phyloP scores from a whole-genome alignment of 768 basidiomycete genomes.

The Vararia minispora region DNA sequence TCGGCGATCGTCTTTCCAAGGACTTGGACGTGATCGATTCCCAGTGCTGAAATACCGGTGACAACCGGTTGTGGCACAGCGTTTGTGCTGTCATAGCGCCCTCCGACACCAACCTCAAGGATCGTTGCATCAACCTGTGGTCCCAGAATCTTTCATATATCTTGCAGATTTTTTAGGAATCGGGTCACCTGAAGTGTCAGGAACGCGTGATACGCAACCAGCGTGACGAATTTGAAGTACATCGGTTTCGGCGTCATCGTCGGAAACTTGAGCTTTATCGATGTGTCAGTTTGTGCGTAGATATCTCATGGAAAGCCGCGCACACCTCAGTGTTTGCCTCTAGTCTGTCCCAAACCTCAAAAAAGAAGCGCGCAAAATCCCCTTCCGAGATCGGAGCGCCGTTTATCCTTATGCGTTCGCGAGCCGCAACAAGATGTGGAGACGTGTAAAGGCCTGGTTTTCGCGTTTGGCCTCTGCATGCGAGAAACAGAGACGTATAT shows the following conservation, averaged over 20 bases:
- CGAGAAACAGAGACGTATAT: background rate
- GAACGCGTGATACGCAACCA: conserved; percentile 89
- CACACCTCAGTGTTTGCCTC: conserved; percentile 50
- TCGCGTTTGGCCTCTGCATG: no score
- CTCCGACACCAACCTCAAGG: conserved; percentile 94
- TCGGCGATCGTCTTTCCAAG: conserved; percentile 82
- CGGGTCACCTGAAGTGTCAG: conserved; percentile 52
- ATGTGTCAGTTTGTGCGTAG: background rate
- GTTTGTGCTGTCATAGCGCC: conserved; percentile 91
- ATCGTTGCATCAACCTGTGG: conserved; percentile 76
- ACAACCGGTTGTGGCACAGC: conserved; percentile 85
- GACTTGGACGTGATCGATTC: conserved; percentile 83
- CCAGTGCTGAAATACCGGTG: conserved; percentile 83
- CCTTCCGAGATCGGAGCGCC: conserved; percentile 84
- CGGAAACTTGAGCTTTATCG: conserved; percentile 32
- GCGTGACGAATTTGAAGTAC: conserved; percentile 90
- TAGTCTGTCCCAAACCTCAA: conserved; percentile 88
- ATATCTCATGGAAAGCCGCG: conserved; percentile 5
- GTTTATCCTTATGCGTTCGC: conserved; percentile 92
- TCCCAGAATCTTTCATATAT: background rate
- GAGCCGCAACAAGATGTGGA: conserved; percentile 90
- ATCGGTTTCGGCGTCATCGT: conserved; percentile 65
- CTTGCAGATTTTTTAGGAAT: no score
- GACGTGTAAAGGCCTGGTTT: conserved; percentile 84
- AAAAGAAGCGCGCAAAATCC: conserved; percentile 84